Evolutionary conservation across 371 early-diverging fungal genomes (phyloP).

Genomic region (Dichotomocladium elegans): DNA sequence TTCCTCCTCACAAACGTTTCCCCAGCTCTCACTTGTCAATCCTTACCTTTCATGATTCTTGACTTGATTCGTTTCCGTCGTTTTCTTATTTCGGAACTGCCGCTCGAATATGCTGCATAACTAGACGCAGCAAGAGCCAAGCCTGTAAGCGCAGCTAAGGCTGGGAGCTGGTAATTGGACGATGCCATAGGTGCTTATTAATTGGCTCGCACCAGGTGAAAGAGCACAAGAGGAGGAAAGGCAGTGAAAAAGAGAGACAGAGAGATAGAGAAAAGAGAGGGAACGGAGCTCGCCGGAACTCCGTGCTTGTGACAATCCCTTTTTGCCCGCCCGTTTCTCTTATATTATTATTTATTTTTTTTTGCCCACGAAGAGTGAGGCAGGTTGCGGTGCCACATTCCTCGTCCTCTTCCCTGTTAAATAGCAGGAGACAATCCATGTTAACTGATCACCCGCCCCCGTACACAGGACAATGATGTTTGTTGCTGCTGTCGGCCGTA

Average conservation of each 20-base stretch:
- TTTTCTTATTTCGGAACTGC: constrained; percentile 28
- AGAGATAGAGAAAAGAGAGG: neutral
- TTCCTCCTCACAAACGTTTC: neutral
- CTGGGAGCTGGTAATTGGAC: constrained; percentile 42
- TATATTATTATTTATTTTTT: neutral
- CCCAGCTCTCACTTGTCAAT: neutral
- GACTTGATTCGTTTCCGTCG: constrained; percentile 37
- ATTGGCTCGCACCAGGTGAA: no score
- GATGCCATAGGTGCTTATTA: constrained; percentile 20
- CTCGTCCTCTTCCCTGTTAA: neutral
- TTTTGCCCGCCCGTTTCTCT: neutral
- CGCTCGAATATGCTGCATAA: constrained; percentile 30
- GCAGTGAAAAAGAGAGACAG: neutral
- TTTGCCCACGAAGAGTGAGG: neutral
- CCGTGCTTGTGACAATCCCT: neutral
- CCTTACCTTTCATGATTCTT: constrained; percentile 32
- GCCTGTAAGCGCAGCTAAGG: constrained; percentile 47
- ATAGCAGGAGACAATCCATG: neutral
- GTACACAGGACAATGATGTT: neutral
- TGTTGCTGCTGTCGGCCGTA: no score
- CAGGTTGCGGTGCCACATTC: neutral
- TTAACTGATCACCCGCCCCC: neutral
- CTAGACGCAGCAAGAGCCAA: constrained; percentile 46
- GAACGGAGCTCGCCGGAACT: neutral
- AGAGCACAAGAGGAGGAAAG: neutral